phyloP scores from a whole-genome alignment of 2,329 filamentous ascomycete species.

The Hypoxylon sp. region DNA sequence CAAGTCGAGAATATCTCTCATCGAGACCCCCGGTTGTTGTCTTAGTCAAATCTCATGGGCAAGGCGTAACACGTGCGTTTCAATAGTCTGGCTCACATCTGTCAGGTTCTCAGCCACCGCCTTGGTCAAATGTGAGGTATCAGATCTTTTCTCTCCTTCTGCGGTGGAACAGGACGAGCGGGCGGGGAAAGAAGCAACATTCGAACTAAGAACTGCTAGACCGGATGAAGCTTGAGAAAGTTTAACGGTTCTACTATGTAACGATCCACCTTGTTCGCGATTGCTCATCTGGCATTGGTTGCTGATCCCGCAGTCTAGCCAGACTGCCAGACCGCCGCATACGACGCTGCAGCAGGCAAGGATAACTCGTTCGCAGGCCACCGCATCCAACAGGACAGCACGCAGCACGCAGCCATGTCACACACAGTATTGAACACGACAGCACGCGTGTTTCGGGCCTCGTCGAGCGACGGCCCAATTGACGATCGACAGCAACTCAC shows the following conservation, averaged over 20 bases:
- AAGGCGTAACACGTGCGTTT: slow-evolving; percentile 32
- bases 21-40: slow-evolving; percentile 25
- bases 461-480: slow-evolving; percentile 26
- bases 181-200: slow-evolving; percentile 26
- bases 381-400: slow-evolving; percentile 34
- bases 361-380: slow-evolving; percentile 1
- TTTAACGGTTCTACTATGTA: slow-evolving; percentile 28
- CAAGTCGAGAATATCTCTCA: background rate
- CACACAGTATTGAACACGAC: slow-evolving; percentile 26
- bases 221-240: background rate
- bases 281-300: slow-evolving; percentile 47
- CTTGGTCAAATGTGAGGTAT: slow-evolving; percentile 17
- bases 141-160: slow-evolving; percentile 13
- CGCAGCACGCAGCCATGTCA: slow-evolving; percentile 34
- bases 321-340: slow-evolving; percentile 38
- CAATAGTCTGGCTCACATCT: slow-evolving; percentile 34
- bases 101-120: slow-evolving; percentile 25
- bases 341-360: slow-evolving; percentile 37
- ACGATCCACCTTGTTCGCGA: slow-evolving; percentile 41
- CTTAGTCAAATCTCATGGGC: slow-evolving; percentile 22
- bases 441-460: slow-evolving; percentile 32
- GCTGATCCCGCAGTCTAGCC: slow-evolving; percentile 38
- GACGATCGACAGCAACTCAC: slow-evolving; percentile 33
- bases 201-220: slow-evolving; percentile 2
- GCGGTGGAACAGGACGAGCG: slow-evolving; percentile 1